Percentiles rank a stretch among this genome's conserved stretches.
Conservation (phyloP, 352 stramenopile genomes). For the Pythium rhizo-oryzae region DNA sequence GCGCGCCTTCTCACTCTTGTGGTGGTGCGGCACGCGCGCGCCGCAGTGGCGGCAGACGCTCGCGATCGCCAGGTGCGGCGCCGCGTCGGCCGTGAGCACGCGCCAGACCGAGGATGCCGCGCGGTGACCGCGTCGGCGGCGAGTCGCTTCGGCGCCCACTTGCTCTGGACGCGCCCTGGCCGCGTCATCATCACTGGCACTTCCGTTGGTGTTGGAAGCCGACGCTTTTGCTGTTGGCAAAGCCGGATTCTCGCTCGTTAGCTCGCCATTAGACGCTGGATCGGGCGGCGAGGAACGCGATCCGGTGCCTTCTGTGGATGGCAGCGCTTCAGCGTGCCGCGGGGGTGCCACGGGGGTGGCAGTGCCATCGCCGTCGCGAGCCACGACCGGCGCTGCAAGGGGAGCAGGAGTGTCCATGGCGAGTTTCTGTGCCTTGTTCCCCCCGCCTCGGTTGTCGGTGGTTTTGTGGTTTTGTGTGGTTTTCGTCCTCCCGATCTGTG, state of each 20-base stretch:
- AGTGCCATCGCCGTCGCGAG: not conserved
- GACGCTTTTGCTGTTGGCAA: not conserved
- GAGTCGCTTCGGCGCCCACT: not conserved
- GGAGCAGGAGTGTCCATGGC: slow-evolving; percentile 5
- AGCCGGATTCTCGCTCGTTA: not conserved
- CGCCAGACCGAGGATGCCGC: slow-evolving; percentile 32
- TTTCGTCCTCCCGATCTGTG: not conserved
- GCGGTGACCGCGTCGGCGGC: slow-evolving; percentile 33
- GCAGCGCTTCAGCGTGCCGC: not conserved
- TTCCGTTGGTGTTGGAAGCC: not conserved
- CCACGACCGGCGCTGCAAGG: not conserved
- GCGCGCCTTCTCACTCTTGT: slow-evolving; percentile 43
- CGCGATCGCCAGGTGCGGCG: slow-evolving; percentile 26
- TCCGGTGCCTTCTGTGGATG: not conserved
- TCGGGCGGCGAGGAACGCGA: not conserved
- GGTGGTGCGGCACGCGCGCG: slow-evolving; percentile 33
- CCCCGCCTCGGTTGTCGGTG: not conserved
- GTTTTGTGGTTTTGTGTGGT: slow-evolving; percentile 7
- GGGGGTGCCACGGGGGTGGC: not conserved
- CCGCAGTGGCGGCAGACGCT: slow-evolving; percentile 34
- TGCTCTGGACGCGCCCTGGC: not conserved
- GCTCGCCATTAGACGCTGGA: not conserved
- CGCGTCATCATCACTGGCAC: not conserved
- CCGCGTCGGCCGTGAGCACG: slow-evolving; percentile 27
- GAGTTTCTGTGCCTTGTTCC: not conserved